Evolutionary conservation across 2,329 filamentous ascomycete genomes (phyloP), one percentile per base, ranked within the genome.

Genomic region (Diaporthe velutina): DNA sequence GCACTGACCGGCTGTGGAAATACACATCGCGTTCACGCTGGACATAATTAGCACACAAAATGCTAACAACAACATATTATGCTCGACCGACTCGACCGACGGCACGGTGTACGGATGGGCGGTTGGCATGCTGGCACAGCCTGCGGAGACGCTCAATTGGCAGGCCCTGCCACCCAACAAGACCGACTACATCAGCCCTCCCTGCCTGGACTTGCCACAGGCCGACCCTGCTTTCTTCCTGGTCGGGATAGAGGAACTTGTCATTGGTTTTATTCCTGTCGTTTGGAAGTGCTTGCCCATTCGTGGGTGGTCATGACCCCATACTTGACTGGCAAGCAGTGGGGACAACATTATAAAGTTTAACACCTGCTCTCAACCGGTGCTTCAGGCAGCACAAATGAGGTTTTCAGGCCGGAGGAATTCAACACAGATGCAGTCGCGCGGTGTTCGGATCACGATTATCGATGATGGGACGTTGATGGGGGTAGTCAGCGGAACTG

Each of bases 41-140:
- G 94, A 97, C 77, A 97, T 99, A 73, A 95, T 99, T 66, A 97
- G 97, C 77, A 99, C 97, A 0, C 97, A 98, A 82, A 99, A 99
- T 83, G 97, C 97, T 75, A 98, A 98, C 86, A 99, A 98, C 83
- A 98, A 99, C 82, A 94, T 99, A 79, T 98, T 96, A 45, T 96
- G 95, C 82, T 98, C 95, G 1, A 99, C n/a, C n/a, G n/a, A n/a
- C n/a, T n/a, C n/a, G n/a, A n/a, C 97, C 0, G 97, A 99, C 81
- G 97, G 97, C 72, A 95, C 98, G 13, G 95, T 98, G 55, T 99
- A 97, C 83, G 95, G 96, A 64, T 99, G 97, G 97, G 96, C 94
- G 73, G 95, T 98, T 77, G 97, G 99, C 83, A 98, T 99, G 91
- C 94, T 99, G 76, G 95, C 96, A 1, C 95, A 98, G 83, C 97